Evolutionary conservation across 2,329 filamentous ascomycete species (phyloP).

Genomic region (Trichoderma pleuroti): DNA sequence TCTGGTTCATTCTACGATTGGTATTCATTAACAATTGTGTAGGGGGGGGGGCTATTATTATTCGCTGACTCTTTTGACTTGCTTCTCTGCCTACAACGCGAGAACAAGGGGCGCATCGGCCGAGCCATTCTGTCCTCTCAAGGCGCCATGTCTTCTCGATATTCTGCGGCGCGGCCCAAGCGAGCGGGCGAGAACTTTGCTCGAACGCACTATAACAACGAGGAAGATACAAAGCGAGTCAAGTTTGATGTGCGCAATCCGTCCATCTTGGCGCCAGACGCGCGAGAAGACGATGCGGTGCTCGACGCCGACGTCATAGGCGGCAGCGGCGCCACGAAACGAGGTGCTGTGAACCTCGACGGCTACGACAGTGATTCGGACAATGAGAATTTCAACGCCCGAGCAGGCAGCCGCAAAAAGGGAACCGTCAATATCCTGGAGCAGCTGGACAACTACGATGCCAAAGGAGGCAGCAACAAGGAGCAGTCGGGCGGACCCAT

Average conservation of each 20-base stretch:
- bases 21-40: not conserved
- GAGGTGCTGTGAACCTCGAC: conserved; percentile 92
- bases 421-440: conserved; percentile 50
- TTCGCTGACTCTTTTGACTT: not conserved
- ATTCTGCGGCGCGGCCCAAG: conserved; percentile 59
- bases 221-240: conserved; percentile 64
- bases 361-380: conserved; percentile 94
- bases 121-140: not conserved
- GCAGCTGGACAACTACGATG: conserved; percentile 53
- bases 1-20: not conserved
- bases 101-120: not conserved
- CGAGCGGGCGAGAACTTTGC: conserved; percentile 78
- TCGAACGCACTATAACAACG: conserved; percentile 63
- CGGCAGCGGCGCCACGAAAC: conserved; percentile 72
- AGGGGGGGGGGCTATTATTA: not conserved
- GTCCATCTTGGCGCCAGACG: conserved; percentile 82
- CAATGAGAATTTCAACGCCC: conserved; percentile 81
- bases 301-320: conserved; percentile 93
- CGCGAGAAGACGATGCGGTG: conserved; percentile 64
- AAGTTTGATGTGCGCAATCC: conserved; percentile 95
- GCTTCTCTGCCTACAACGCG: not conserved
- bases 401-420: conserved; percentile 58
- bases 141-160: conserved; percentile 24
- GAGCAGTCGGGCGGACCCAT: conserved; percentile 21
- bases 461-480: conserved; percentile 40